Base-by-base conservation (phyloP, 2,329 filamentous ascomycete species). In the Cercospora sp. region DNA sequence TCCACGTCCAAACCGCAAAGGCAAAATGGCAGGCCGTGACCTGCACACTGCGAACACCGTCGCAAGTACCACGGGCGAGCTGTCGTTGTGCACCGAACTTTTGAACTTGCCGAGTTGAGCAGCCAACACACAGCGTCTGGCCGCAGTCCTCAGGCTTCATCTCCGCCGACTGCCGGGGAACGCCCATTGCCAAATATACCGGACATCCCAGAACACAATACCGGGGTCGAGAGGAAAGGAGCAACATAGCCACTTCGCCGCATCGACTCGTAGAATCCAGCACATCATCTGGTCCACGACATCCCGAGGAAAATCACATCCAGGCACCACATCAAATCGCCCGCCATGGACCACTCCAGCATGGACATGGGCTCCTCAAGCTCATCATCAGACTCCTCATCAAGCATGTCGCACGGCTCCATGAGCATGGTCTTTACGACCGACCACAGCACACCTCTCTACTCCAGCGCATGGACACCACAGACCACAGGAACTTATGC, bases 381-480 rank as follows among this genome's bases (percentile, higher is more conserved):
- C 20, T 30, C n/a, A 40, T 28, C 16, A 61, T 51, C 45, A 51
- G 45, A 23, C 18, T 23, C 45, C 2, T 51, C 45, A 12, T 51
- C 45, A 23, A 13, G 18, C 45, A 51, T 51, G 45, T 51, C 45
- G 12, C 45, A 51, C 20, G 66, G 60, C 18, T 63, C 57, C 16
- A 88, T 87, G 86, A 73, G 77, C 57, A 87, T 87, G 85, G 80
- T 82, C 69, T 95, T 95, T 84, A 89, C 89, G 73, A 87, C 85
- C 71, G 81, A 83, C 66, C 87, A 87, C 58, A 80, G 78, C 65
- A 91, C 89, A 0, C 84, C 89, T 3, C 84, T 93, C 57, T 92
- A 85, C 82, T 89, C 91, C 16, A 78, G 81, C 23, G 78, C 83
- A 63, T 98, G 94, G 93, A 90, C 91, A 2, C 94, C 94, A 5